phyloP scores from a whole-genome alignment of 176 grass and related monocot species.

The Paspalum notatum region DNA sequence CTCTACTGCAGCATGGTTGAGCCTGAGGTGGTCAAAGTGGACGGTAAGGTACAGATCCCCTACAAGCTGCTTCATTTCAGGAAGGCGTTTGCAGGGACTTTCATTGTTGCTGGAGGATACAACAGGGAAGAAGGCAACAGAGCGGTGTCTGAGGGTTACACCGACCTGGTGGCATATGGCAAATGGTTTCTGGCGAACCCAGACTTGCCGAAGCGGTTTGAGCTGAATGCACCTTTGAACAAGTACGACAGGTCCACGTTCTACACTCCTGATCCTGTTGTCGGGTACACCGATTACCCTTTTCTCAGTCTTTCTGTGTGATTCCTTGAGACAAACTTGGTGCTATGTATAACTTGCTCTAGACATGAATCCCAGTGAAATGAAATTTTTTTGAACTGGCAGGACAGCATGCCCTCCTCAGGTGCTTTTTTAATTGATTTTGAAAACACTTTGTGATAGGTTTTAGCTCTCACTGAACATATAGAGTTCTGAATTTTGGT shows the following conservation, averaged over 20 bases:
- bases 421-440: not conserved
- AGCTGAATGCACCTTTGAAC: conserved; percentile 50
- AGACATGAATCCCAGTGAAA: not conserved
- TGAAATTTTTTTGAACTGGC: not conserved
- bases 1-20: conserved; percentile 57
- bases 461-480: not conserved
- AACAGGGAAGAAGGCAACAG: conserved; percentile 55
- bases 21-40: conserved; percentile 46
- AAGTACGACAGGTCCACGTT: conserved; percentile 46
- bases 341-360: not conserved
- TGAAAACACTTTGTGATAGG: not conserved
- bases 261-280: conserved; percentile 49
- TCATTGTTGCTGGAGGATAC: conserved; percentile 46
- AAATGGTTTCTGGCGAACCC: conserved; percentile 55
- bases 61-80: conserved; percentile 48
- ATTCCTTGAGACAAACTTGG: not conserved
- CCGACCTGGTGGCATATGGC: conserved; percentile 61
- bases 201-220: conserved; percentile 52
- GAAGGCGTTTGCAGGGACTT: conserved; percentile 48
- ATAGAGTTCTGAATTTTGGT: not conserved
- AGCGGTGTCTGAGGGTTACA: conserved; percentile 43
- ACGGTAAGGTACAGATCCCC: conserved; percentile 36
- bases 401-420: not conserved
- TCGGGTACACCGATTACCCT: conserved; percentile 53
- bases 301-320: conserved; percentile 27